Conservation (phyloP, 495 filamentous ascomycete species). For the Extremus antarcticus region DNA sequence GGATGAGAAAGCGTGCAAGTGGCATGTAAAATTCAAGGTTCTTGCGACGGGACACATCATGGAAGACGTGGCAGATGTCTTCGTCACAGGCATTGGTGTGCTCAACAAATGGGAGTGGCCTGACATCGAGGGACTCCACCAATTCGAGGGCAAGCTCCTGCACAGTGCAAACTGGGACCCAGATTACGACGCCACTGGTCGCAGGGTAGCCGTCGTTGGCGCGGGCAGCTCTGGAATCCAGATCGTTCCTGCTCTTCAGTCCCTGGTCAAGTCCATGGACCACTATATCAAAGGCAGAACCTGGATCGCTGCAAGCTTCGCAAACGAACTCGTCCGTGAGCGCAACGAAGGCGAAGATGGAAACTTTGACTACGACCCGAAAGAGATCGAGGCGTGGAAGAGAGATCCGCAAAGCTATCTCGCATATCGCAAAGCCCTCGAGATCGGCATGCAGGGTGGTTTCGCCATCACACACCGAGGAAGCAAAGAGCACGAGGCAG, state of each 20-base stretch:
- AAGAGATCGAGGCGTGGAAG: conserved; percentile 10
- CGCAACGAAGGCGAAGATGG: no score
- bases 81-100: conserved; percentile 29
- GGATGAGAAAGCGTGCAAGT: conserved; percentile 1
- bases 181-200: conserved; percentile 17
- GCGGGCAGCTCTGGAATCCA: conserved; percentile 22
- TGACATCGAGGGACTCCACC: conserved; percentile 17
- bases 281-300: conserved; percentile 8
- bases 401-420: conserved; percentile 13
- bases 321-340: neutral
- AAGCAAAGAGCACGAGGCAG: neutral
- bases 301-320: conserved; percentile 15
- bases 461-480: neutral
- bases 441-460: neutral
- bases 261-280: conserved; percentile 8
- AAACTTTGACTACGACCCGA: conserved; percentile 12
- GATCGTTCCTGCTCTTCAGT: conserved; percentile 20
- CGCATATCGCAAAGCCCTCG: conserved; percentile 15
- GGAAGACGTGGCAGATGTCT: conserved; percentile 23
- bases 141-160: conserved; percentile 20
- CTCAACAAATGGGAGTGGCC: conserved; percentile 22
- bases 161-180: conserved; percentile 22
- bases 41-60: conserved; percentile 4
- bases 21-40: neutral
- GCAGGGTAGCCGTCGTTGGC: conserved; percentile 23